Base-by-base conservation (phyloP, 225 moss, liverwort and hornwort species). In the Bryoerythrophyllum caledonicum region DNA sequence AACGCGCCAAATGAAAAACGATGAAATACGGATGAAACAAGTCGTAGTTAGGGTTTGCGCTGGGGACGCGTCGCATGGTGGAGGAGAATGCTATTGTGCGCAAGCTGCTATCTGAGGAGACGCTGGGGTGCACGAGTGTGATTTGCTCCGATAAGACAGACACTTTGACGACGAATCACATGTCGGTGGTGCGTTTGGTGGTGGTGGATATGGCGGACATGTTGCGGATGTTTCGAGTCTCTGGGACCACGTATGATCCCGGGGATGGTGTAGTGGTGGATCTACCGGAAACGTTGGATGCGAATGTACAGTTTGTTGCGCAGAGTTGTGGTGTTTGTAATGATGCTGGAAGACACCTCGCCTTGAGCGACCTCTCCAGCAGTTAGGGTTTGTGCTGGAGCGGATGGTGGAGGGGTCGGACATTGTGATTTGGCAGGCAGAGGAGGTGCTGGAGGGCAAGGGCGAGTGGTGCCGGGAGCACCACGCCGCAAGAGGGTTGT, bases 81-180 rank as follows among this genome's bases (percentile, higher is more conserved):
- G 68, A 89, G 74, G 86, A 89, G 70, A 89, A 89, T 80, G 89
- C 89, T 12, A 86, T 89, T 6, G 86, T 89, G 72, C 82, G 86
- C 20, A 89, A 86, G 73, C 68, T 89, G 69, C 82, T 82, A 9
- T 89, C 84, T 32, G 86, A 86, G 2, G 86, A 89, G 80, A 89
- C 89, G 52, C 82, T 89, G n/a, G 89, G 89, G 58, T 89, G 89
- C 57, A 89, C 86, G 1, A 84, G 82, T 67, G 82, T 86, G 67
- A 86, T 86, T 8, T 86, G 84, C 65, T 86, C 86, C 24, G 89
- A 89, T 26, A 89, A 89, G 75, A 89, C 89, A 2, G 82, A 84
- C 37, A 89, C 89, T 63, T 76, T 84, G 56, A 89, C 86, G 28
- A 89, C 89, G 46, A 89, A 89, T 35, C 82, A 89, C 58, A 86